These are phyloP conservation scores for Coemansia pectinata DNA, from an alignment of 192 early-diverging fungal species.

Conservation along the genomic window DNA sequence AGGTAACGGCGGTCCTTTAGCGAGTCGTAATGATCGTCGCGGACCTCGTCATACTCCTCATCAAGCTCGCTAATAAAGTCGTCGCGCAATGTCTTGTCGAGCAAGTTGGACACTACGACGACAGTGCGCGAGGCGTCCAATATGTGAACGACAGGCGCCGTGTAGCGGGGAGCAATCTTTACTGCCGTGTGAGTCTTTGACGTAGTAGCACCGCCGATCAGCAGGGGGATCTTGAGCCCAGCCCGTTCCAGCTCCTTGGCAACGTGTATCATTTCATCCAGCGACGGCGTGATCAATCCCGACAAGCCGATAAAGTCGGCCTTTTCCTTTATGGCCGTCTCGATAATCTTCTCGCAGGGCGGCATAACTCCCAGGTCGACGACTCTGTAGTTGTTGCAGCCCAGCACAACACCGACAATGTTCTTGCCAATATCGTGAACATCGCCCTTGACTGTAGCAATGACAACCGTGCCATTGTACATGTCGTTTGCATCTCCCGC, in stretches of 20 bases:
- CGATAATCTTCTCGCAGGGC: slow-evolving; percentile 91
- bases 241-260: slow-evolving; percentile 89
- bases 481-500: slow-evolving; percentile 64
- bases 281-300: slow-evolving; percentile 91
- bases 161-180: slow-evolving; percentile 91
- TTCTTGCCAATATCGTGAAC: slow-evolving; percentile 99
- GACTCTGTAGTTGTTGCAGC: slow-evolving; percentile 97
- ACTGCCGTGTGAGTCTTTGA: slow-evolving; percentile 97
- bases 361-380: slow-evolving; percentile 96
- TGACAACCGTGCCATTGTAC: slow-evolving; percentile 86
- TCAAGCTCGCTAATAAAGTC: slow-evolving; percentile 87
- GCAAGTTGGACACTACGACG: slow-evolving; percentile 83
- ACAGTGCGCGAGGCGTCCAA: slow-evolving; percentile 91
- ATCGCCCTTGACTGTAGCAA: slow-evolving; percentile 97
- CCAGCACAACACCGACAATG: slow-evolving; percentile 94
- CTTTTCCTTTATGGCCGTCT: slow-evolving; percentile 82
- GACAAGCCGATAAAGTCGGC: slow-evolving; percentile 93
- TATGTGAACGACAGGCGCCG: slow-evolving; percentile 76
- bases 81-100: slow-evolving; percentile 75
- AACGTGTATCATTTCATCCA: slow-evolving; percentile 97
- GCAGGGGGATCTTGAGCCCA: slow-evolving; percentile 83
- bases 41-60: slow-evolving; percentile 93
- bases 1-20: slow-evolving; percentile 83
- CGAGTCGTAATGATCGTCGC: slow-evolving; percentile 91
- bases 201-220: slow-evolving; percentile 95